These are phyloP conservation scores for Trichophyton equinum DNA, from an alignment of 2,329 filamentous ascomycete genomes.

Conservation along the genomic window DNA sequence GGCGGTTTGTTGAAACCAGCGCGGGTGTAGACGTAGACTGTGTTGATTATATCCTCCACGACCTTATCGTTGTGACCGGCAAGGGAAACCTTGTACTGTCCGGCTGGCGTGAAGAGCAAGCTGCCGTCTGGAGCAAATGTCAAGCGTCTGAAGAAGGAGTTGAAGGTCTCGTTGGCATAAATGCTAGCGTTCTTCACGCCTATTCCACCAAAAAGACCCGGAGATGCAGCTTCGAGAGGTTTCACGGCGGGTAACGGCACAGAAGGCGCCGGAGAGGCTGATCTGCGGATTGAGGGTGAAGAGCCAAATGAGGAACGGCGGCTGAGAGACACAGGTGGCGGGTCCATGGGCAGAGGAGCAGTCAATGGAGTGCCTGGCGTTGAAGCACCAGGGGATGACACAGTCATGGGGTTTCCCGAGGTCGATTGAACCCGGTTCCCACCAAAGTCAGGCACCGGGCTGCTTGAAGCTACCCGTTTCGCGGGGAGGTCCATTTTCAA, in stretches of 20 bases:
- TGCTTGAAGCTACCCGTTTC: constrained; percentile 77
- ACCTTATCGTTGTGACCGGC: constrained; percentile 58
- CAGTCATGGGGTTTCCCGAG: constrained; percentile 35
- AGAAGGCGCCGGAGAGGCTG: constrained; percentile 83
- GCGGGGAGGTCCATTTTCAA: constrained; percentile 89
- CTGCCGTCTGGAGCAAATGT: constrained; percentile 94
- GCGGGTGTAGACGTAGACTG: constrained; percentile 94
- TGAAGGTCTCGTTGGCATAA: constrained; percentile 92
- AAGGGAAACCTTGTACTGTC: constrained; percentile 80
- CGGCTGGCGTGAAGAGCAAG: constrained; percentile 82
- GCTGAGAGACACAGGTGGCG: constrained; percentile 81
- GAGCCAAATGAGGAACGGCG: constrained; percentile 82
- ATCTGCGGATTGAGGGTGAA: constrained; percentile 64
- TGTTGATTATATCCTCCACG: constrained; percentile 81
- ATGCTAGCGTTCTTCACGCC: constrained; percentile 75
- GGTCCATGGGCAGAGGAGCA: constrained; percentile 86
- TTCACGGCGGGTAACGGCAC: constrained; percentile 91
- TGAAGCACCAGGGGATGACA: constrained; percentile 72
- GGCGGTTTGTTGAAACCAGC: constrained; percentile 95
- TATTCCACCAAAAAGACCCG: constrained; percentile 48
- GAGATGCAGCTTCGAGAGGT: constrained; percentile 79
- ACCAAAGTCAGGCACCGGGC: constrained; percentile 69
- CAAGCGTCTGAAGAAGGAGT: constrained; percentile 87
- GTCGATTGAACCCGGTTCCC: constrained; percentile 23
- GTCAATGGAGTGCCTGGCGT: constrained; percentile 89